Base-by-base conservation (phyloP, 2,329 filamentous ascomycete species). In the Fusarium graminum region DNA sequence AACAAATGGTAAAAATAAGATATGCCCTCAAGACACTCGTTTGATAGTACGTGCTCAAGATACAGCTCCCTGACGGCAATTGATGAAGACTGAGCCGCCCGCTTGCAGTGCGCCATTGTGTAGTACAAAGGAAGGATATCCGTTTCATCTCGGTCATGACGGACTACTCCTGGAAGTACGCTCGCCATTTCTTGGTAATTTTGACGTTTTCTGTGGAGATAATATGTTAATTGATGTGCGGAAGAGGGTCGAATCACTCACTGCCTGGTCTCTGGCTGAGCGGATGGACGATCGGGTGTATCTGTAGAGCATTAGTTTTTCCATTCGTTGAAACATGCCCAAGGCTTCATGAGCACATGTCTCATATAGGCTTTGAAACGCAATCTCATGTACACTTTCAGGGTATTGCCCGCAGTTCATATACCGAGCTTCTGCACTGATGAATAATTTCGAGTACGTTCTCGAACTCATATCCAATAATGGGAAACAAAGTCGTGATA, bases 261-360 rank as follows among this genome's bases (percentile, higher is more conserved):
- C 70, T 55, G 70, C 70, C 61, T 72, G 64, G 65, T 80, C 74
- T 52, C 77, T 73, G 16, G 80, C 79, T 9, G 75, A 72, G 54
- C 74, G 75, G 40, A 81, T 81, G 3, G 79, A 80, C 10, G 79
- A 80, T 22, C 77, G 75, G n/a, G 78, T 80, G 43, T 80, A 80
- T 19, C 79, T 81, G 10, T 16, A 16, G 3, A 26, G 28, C 14
- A 13, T 68, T 26, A 67, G 65, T 22, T 47, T 32, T 22, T 29
- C n/a, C 8, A 2, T n/a, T 17, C 19, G 25, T 36, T 36, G 6
- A 16, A 6, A 7, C 14, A 17, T n/a, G 12, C 3, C n/a, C 7
- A 17, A n/a, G 7, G 34, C 16, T 17, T 17, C 11, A 9, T 36
- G 16, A 36, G 34, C n/a, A 3, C 8, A 11, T 3, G 32, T n/a